Percentiles rank a stretch among this genome's conserved stretches.
Evolutionary conservation across 768 basidiomycete species (phyloP).

Genomic region (Lactarius deliciosus): DNA sequence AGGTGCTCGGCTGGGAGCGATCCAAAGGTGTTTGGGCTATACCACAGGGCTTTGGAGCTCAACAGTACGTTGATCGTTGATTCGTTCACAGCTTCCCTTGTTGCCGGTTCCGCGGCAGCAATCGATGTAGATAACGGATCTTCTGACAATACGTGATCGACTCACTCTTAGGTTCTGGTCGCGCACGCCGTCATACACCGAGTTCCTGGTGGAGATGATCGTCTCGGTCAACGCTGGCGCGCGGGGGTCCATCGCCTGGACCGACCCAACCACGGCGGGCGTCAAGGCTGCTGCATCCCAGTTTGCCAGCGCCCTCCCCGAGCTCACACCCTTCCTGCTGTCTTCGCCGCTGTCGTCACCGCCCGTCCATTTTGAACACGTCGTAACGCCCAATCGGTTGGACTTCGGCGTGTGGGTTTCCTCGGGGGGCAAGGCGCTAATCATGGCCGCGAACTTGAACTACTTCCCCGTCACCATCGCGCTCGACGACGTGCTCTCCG

Average conservation of each 20-base stretch:
- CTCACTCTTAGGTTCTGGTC: constrained; percentile 51
- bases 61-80: constrained; percentile 34
- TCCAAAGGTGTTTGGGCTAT: constrained; percentile 76
- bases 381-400: constrained; percentile 13
- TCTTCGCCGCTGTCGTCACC: constrained; percentile 15
- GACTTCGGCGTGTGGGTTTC: constrained; percentile 23
- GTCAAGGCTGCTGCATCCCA: constrained; percentile 40
- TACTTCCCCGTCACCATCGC: background rate
- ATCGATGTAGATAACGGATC: background rate
- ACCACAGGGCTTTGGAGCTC: constrained; percentile 72
- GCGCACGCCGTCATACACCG: constrained; percentile 62
- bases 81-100: background rate
- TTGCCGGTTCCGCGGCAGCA: background rate
- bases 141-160: background rate
- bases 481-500: constrained; percentile 8
- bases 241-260: constrained; percentile 47
- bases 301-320: constrained; percentile 37
- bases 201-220: constrained; percentile 65
- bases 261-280: constrained; percentile 43
- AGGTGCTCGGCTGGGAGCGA: constrained; percentile 65
- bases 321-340: constrained; percentile 18
- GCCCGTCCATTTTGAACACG: constrained; percentile 9
- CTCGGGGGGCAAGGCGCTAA: constrained; percentile 2
- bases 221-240: constrained; percentile 74
- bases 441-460: constrained; percentile 23